phyloP scores from a whole-genome alignment of 164 flowering plant genomes.

The Vitis amurensis region DNA sequence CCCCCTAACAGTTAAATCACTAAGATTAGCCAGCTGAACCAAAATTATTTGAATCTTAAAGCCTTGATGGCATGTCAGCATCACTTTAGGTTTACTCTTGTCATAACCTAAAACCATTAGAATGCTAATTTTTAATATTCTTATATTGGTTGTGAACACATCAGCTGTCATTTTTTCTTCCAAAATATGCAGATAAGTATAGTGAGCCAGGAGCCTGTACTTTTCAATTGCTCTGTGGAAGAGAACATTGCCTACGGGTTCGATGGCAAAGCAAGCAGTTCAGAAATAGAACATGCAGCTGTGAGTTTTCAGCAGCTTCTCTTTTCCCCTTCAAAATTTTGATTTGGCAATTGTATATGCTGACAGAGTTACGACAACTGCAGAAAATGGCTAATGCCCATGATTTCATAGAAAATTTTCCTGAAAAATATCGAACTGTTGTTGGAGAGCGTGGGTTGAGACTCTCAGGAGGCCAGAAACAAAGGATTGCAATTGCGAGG shows the following conservation, averaged over 20 bases:
- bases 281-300: conserved; percentile 83
- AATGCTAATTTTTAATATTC: too few species aligned
- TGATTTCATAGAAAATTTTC: conserved; percentile 82
- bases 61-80: too few species aligned
- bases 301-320: conserved; percentile 40
- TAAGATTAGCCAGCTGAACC: too few species aligned
- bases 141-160: too few species aligned
- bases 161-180: too few species aligned
- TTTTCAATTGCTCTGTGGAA: conserved; percentile 90
- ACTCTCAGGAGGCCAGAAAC: conserved; percentile 97
- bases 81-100: too few species aligned
- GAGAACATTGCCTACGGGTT: conserved; percentile 96
- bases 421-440: conserved; percentile 79
- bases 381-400: conserved; percentile 99
- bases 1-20: too few species aligned
- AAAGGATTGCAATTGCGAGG: conserved; percentile 97
- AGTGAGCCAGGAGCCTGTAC: conserved; percentile 97
- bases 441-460: conserved; percentile 97
- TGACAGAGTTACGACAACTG: conserved; percentile 10
- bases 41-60: too few species aligned
- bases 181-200: conserved; percentile 69
- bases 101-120: too few species aligned
- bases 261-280: conserved; percentile 62
- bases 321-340: too few species aligned
- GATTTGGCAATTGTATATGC: too few species aligned